Evolutionary conservation across 352 stramenopile species (phyloP).

Genomic region (Lagenidium giganteum): DNA sequence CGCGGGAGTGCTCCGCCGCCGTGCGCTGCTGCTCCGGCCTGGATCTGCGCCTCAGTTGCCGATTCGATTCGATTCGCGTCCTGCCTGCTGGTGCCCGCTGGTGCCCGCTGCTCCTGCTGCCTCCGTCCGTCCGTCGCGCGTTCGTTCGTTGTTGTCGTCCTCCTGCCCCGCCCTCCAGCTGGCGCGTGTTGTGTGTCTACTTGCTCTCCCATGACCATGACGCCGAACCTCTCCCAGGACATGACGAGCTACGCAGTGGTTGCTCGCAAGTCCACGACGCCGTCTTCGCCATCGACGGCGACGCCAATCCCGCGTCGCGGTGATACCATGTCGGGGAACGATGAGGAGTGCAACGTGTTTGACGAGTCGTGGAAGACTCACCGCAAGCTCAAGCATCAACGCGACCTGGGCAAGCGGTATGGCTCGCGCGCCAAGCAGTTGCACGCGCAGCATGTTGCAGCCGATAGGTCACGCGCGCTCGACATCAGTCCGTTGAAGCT

Average conservation of each 20-base stretch:
- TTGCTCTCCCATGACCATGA: background rate
- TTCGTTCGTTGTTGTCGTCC: no score
- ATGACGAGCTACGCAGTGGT: conserved; percentile 10
- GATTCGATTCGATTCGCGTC: conserved; percentile 2
- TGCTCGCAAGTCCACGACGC: no score
- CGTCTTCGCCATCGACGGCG: background rate
- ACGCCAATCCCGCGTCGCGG: background rate
- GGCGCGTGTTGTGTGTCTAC: background rate
- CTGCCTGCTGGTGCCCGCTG: no score
- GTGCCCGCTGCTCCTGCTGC: no score
- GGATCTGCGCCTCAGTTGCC: background rate
- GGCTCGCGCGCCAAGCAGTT: conserved; percentile 29
- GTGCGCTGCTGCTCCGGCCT: background rate
- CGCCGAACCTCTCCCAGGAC: conserved; percentile 1
- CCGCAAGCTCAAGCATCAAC: conserved; percentile 67
- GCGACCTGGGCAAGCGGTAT: conserved; percentile 34
- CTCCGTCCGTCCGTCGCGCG: no score
- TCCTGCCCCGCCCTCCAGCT: conserved; percentile 1
- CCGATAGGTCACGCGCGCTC: no score
- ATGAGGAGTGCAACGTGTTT: conserved; percentile 12
- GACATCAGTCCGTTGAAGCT: no score
- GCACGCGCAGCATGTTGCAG: conserved; percentile 26
- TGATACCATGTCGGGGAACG: background rate
- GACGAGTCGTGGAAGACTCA: conserved; percentile 42
- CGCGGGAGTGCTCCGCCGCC: background rate